Conservation (phyloP, 164 flowering plant genomes). For the Magnolia kwangsiensis region DNA sequence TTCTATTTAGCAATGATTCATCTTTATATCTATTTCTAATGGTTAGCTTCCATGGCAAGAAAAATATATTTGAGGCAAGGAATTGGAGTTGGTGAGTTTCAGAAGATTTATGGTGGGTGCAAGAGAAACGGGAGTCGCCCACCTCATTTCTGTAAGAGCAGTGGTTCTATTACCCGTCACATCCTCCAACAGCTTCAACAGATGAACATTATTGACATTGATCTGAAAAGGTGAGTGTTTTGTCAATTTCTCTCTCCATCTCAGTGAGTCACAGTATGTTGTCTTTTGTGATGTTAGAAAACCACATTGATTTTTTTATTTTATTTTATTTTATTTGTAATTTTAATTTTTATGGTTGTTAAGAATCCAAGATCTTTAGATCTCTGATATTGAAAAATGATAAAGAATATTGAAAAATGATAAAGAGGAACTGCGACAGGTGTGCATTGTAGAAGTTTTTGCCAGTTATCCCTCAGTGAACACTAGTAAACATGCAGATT, state of each 20-base stretch:
- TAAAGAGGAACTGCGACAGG: too few relatives aligned
- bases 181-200: constrained; percentile 71
- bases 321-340: too few relatives aligned
- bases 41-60: constrained; percentile 72
- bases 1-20: background rate
- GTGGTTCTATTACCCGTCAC: constrained; percentile 83
- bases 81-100: constrained; percentile 83
- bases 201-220: constrained; percentile 67
- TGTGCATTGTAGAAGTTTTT: too few relatives aligned
- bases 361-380: too few relatives aligned
- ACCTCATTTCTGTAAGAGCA: constrained; percentile 88
- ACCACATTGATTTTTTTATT: background rate
- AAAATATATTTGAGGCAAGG: constrained; percentile 79
- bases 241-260: background rate
- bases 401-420: too few relatives aligned
- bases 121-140: constrained; percentile 92
- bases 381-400: too few relatives aligned
- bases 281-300: too few relatives aligned
- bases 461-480: too few relatives aligned
- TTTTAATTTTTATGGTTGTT: too few relatives aligned
- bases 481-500: too few relatives aligned
- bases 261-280: background rate
- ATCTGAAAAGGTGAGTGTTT: constrained; percentile 62
- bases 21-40: background rate
- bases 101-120: constrained; percentile 86